Percentiles rank a stretch among this genome's conserved stretches.
phyloP scores from a whole-genome alignment of 345 rosid species.

The Melaleuca quinquenervia region DNA sequence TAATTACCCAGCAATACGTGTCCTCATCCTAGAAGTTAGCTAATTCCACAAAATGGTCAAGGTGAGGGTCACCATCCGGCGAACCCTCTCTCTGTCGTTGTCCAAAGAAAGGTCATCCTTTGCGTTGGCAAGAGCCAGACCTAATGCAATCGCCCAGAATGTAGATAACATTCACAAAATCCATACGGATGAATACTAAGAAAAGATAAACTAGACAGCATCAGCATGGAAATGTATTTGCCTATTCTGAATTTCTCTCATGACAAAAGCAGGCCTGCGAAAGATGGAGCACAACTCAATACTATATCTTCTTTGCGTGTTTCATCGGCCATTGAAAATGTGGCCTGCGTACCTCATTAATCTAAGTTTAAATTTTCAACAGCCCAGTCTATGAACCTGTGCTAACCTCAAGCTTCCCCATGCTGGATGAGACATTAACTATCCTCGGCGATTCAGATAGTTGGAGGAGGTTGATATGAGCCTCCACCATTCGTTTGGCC shows the following conservation, averaged over 20 bases:
- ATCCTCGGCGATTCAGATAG: constrained; percentile 32
- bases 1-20: not conserved
- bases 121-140: not conserved
- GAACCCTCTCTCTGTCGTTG: not conserved
- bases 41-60: not conserved
- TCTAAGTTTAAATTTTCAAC: not conserved
- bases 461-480: constrained; percentile 31
- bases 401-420: constrained; percentile 26
- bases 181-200: not conserved
- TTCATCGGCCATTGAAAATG: not conserved
- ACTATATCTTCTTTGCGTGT: not conserved
- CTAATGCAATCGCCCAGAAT: not conserved
- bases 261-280: not conserved
- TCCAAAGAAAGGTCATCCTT: not conserved
- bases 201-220: not conserved
- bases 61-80: not conserved
- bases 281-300: not conserved
- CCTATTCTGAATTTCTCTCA: not conserved
- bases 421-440: constrained; percentile 35
- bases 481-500: constrained; percentile 31
- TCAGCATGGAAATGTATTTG: not conserved
- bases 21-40: not conserved
- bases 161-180: not conserved
- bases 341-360: not conserved
- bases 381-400: not conserved